A percentile compares a stretch with the other conserved stretches of the same genome.
Evolutionary conservation across 768 basidiomycete genomes (phyloP).

Genomic region (Naematelia aurantialba): DNA sequence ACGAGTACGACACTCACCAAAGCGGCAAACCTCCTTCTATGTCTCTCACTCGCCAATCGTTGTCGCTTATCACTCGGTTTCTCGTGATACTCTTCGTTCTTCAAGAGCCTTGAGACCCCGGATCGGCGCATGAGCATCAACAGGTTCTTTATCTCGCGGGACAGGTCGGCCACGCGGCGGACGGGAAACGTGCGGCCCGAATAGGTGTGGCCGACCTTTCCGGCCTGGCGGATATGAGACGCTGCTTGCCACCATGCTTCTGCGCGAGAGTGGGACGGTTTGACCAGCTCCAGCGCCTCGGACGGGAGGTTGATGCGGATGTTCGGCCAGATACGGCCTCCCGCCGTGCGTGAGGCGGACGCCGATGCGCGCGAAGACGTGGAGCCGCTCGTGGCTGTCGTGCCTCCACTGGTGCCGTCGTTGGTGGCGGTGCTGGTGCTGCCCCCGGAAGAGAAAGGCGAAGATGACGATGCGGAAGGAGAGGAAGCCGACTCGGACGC

Average conservation of each 20-base stretch:
- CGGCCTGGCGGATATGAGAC: neutral
- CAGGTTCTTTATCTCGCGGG: neutral
- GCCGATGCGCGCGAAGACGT: no score
- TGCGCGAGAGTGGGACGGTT: neutral
- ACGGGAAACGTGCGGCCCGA: neutral
- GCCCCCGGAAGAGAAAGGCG: neutral
- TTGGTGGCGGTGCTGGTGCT: neutral
- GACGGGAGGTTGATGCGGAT: neutral
- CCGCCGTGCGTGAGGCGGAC: neutral
- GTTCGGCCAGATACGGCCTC: neutral
- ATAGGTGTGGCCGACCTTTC: neutral
- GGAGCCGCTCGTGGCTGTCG: no score
- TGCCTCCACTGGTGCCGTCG: no score
- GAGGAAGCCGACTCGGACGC: neutral
- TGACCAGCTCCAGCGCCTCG: neutral
- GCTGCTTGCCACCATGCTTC: neutral
- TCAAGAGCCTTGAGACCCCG: slow-evolving; percentile 3
- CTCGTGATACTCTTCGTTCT: slow-evolving; percentile 7
- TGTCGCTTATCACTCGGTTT: slow-evolving; percentile 9
- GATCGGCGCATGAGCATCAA: neutral
- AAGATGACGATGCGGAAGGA: neutral
- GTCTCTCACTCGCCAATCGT: slow-evolving; percentile 9
- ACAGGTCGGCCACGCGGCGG: neutral
- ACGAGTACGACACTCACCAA: slow-evolving; percentile 10
- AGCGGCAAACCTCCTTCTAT: slow-evolving; percentile 11